Conservation (phyloP, 1,139 yeast species). For the Barnettozyma hawaiiensis region DNA sequence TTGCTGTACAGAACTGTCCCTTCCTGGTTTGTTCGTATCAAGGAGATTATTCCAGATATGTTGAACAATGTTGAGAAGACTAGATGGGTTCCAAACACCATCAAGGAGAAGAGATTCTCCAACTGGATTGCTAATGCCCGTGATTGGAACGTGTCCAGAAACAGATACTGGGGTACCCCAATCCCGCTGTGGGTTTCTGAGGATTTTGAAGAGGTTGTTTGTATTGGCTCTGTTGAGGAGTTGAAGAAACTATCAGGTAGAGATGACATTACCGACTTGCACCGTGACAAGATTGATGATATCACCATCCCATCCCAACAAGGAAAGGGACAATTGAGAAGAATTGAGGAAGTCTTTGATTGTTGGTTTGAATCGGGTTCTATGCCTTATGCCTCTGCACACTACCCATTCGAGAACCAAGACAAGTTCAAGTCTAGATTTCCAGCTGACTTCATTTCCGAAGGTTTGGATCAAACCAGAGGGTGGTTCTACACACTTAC, state of each 20-base stretch:
- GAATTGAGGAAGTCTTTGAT: constrained; percentile 97
- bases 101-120: constrained; percentile 91
- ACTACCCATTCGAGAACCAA: constrained; percentile 88
- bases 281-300: constrained; percentile 86
- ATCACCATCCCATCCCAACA: constrained; percentile 89
- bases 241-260: constrained; percentile 80
- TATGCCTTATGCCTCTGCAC: constrained; percentile 97
- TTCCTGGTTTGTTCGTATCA: constrained; percentile 95
- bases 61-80: constrained; percentile 79
- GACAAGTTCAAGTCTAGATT: constrained; percentile 64
- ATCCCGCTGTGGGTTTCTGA: constrained; percentile 97
- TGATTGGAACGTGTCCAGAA: constrained; percentile 98
- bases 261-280: constrained; percentile 76
- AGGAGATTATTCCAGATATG: constrained; percentile 84
- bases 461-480: constrained; percentile 98
- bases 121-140: constrained; percentile 98
- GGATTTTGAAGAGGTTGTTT: constrained; percentile 85
- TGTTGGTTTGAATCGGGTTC: constrained; percentile 99
- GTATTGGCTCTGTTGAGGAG: constrained; percentile 88
- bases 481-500: constrained; percentile 99
- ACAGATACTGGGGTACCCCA: constrained; percentile 99
- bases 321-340: constrained; percentile 82
- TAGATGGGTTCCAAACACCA: constrained; percentile 88
- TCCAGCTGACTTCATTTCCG: constrained; percentile 97
- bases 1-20: constrained; percentile 94